Evolutionary conservation across 2,329 filamentous ascomycete species (phyloP).

Genomic region (Leptosphaerulina australis): DNA sequence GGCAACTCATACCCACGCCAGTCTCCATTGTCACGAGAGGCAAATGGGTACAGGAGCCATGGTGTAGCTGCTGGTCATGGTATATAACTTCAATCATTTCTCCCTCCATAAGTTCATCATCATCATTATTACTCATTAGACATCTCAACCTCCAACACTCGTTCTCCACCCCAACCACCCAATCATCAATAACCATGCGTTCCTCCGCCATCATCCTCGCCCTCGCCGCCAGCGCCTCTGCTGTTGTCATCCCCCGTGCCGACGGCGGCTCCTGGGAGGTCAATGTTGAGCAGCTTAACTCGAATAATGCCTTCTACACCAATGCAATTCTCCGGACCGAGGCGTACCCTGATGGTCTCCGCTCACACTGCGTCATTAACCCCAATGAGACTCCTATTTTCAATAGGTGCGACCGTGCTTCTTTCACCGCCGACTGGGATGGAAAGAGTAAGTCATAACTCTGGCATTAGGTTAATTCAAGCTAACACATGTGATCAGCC

Average conservation of each 20-base stretch:
- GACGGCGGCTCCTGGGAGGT: background rate
- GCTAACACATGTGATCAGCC: background rate
- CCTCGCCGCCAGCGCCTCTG: slow-evolving; percentile 7
- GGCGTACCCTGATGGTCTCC: slow-evolving; percentile 3
- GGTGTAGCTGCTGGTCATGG: background rate
- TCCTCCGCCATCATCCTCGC: slow-evolving; percentile 6
- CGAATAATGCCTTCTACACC: background rate
- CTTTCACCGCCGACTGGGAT: background rate
- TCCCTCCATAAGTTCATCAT: background rate
- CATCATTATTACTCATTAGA: background rate
- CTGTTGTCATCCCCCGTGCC: slow-evolving; percentile 3
- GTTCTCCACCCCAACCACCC: background rate
- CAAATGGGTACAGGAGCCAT: background rate
- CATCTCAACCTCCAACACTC: background rate
- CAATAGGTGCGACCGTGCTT: slow-evolving; percentile 3
- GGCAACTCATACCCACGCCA: background rate
- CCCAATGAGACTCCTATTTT: background rate
- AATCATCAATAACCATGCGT: background rate
- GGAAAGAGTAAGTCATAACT: slow-evolving; percentile 5
- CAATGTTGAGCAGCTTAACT: background rate
- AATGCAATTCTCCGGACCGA: background rate
- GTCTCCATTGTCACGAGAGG: slow-evolving; percentile 1
- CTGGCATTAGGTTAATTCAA: background rate
- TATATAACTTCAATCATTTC: background rate
- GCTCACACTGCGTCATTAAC: slow-evolving; percentile 6